phyloP scores from a whole-genome alignment of 2,329 filamentous ascomycete species.

The Arthrinium phaeospermum region DNA sequence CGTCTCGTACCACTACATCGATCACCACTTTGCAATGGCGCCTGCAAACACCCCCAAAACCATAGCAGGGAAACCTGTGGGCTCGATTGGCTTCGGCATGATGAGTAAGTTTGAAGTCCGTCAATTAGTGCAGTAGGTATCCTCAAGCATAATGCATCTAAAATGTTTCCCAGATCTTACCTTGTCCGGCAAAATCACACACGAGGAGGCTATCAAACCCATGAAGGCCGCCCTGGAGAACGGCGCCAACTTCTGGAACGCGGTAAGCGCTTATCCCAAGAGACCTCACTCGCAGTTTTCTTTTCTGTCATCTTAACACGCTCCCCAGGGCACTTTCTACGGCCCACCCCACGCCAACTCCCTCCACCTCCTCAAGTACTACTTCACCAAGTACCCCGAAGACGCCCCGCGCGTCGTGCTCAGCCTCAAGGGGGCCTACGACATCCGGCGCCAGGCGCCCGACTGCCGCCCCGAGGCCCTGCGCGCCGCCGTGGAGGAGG shows the following conservation, averaged over 20 bases:
- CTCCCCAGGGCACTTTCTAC: conserved; percentile 55
- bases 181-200: neutral
- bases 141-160: neutral
- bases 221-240: conserved; percentile 25
- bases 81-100: conserved; percentile 16
- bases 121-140: neutral
- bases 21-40: neutral
- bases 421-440: conserved; percentile 59
- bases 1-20: neutral
- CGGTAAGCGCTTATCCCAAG: conserved; percentile 12
- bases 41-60: neutral
- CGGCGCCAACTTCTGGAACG: conserved; percentile 26
- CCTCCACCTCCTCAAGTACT: conserved; percentile 57
- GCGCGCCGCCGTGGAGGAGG: conserved; percentile 57
- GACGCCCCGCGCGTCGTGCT: conserved; percentile 60
- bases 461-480: conserved; percentile 55
- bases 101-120: conserved; percentile 8
- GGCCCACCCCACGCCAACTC: conserved; percentile 57
- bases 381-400: conserved; percentile 61
- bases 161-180: conserved; percentile 3
- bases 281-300: conserved; percentile 21
- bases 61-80: conserved; percentile 12
- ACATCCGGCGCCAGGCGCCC: conserved; percentile 29
- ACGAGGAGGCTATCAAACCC: conserved; percentile 23
- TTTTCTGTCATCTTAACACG: too few relatives aligned